Evolutionary conservation across 345 rosid genomes (phyloP).

Genomic region (Pugionium cornutum): DNA sequence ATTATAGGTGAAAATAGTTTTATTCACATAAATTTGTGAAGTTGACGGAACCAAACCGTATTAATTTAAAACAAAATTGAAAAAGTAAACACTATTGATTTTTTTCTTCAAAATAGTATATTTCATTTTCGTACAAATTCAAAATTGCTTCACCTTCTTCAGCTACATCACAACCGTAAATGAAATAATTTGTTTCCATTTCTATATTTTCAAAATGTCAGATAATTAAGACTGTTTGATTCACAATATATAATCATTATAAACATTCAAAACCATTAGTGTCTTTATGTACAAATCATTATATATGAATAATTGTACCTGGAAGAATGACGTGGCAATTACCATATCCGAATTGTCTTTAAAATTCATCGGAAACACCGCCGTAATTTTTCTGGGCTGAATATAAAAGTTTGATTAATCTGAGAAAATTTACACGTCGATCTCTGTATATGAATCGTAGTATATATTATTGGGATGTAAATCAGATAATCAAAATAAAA

Average conservation of each 20-base stretch:
- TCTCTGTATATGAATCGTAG: slow-evolving; percentile 1
- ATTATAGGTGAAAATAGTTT: too few relatives aligned
- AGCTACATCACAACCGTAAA: not conserved
- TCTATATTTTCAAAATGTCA: not conserved
- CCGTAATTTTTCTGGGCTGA: slow-evolving; percentile 62
- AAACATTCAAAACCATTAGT: not conserved
- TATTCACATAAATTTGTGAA: too few relatives aligned
- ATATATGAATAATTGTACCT: slow-evolving; percentile 44
- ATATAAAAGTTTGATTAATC: slow-evolving; percentile 11
- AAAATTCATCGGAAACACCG: slow-evolving; percentile 87
- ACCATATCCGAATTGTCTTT: slow-evolving; percentile 75
- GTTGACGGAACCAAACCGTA: too few relatives aligned
- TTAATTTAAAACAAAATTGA: too few relatives aligned
- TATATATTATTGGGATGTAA: not conserved
- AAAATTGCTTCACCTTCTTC: not conserved
- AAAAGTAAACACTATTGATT: too few relatives aligned
- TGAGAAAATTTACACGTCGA: not conserved
- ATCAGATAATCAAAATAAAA: not conserved
- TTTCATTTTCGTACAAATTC: not conserved
- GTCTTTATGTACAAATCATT: too few relatives aligned
- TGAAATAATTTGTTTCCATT: not conserved
- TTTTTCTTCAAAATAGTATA: not conserved
- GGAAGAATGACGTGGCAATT: slow-evolving; percentile 80
- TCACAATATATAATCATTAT: not conserved
- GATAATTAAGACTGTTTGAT: too few relatives aligned